Evolutionary conservation across 345 rosid genomes (phyloP).

Genomic region (Camelina sativa): DNA sequence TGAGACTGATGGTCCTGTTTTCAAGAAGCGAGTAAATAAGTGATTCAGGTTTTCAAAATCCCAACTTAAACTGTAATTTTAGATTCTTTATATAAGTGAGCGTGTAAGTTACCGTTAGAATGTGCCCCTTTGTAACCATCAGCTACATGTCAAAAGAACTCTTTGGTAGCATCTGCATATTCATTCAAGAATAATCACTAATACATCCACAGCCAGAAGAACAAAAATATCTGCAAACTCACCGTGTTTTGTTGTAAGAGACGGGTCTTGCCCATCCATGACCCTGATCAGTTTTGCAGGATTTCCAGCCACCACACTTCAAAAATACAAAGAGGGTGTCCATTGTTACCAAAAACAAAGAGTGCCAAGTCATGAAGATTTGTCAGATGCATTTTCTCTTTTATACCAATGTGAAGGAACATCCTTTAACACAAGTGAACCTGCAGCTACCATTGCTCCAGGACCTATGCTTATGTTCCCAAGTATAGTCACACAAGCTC

Average conservation of each 20-base stretch:
- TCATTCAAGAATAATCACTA: conserved; percentile 7
- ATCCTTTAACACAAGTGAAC: conserved; percentile 81
- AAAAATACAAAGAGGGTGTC: conserved; percentile 11
- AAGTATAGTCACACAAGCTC: conserved; percentile 78
- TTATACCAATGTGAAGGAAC: conserved; percentile 50
- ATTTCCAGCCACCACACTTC: conserved; percentile 83
- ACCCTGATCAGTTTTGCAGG: conserved; percentile 82
- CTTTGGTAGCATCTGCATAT: conserved; percentile 42
- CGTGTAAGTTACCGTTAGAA: conserved; percentile 35
- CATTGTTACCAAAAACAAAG: conserved; percentile 8
- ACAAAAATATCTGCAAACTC: conserved; percentile 21
- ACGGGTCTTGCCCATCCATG: conserved; percentile 52
- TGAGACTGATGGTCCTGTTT: conserved; percentile 34
- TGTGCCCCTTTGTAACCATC: conserved; percentile 30
- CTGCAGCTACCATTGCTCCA: conserved; percentile 90
- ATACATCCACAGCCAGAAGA: not conserved
- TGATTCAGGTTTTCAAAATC: not conserved
- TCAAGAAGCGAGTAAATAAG: not conserved
- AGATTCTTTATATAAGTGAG: not conserved
- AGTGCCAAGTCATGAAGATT: not conserved
- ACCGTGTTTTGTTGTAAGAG: conserved; percentile 41
- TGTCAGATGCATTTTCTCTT: not conserved
- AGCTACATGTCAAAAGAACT: conserved; percentile 46
- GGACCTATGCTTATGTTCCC: conserved; percentile 83
- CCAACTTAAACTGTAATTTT: conserved; percentile 1